Percentiles rank a stretch among this genome's conserved stretches.
phyloP scores from a whole-genome alignment of 805 yeast species.

The Schwanniomyces yamadae region DNA sequence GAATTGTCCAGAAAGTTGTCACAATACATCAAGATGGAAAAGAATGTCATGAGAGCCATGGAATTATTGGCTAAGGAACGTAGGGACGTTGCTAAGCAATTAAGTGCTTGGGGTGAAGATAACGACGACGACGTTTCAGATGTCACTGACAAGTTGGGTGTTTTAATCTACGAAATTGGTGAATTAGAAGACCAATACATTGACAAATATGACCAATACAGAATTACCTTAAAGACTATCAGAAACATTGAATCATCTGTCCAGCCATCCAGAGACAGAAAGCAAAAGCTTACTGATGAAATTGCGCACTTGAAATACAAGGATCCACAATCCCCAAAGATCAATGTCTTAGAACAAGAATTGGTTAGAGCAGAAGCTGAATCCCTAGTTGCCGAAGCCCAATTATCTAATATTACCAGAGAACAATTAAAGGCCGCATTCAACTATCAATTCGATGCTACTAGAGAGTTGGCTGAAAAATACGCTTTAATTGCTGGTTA shows the following conservation, averaged over 20 bases:
- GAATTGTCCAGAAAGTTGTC: constrained; percentile 74
- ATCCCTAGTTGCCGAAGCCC: constrained; percentile 88
- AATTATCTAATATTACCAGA: constrained; percentile 83
- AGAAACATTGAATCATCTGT: constrained; percentile 86
- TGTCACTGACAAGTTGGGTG: constrained; percentile 85
- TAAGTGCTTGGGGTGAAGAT: constrained; percentile 83
- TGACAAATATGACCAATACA: constrained; percentile 82
- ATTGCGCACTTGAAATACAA: constrained; percentile 82
- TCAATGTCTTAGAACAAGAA: constrained; percentile 80
- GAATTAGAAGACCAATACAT: constrained; percentile 86
- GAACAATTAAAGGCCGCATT: constrained; percentile 83
- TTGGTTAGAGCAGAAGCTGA: constrained; percentile 91
- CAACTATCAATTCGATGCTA: constrained; percentile 81
- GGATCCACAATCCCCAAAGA: constrained; percentile 82
- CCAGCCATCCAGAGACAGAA: constrained; percentile 85
- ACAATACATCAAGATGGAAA: constrained; percentile 75
- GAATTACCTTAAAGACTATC: constrained; percentile 76
- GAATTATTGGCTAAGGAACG: constrained; percentile 77
- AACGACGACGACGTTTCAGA: constrained; percentile 85
- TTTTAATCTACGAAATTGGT: constrained; percentile 76
- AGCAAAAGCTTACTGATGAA: constrained; percentile 80
- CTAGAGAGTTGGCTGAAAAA: constrained; percentile 83
- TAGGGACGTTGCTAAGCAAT: constrained; percentile 77
- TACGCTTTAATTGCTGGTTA: constrained; percentile 84
- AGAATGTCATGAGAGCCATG: constrained; percentile 74